Base-by-base conservation (phyloP, 2,329 filamentous ascomycete species). In the Cladosporium sp. region DNA sequence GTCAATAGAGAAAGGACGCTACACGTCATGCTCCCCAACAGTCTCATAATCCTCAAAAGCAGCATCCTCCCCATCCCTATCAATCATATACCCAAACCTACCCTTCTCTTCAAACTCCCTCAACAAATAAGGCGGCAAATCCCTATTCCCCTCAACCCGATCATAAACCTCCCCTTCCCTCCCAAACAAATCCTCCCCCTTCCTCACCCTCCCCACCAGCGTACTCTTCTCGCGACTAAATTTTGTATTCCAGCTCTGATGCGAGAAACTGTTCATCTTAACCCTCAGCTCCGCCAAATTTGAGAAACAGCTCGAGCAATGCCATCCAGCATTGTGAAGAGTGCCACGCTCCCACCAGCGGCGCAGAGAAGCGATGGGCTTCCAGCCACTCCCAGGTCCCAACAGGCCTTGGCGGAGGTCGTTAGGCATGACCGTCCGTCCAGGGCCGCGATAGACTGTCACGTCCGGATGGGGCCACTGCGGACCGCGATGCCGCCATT, bases 381-480 rank as follows among this genome's bases (percentile, higher is more conserved):
- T 58, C 54, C 45, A 70, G 39, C 71, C 70, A 34, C 30, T 34
- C 11, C 30, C 30, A 3, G 75, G 43, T 2, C 76, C 75, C 43
- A 76, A 74, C 57, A 79, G 76, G 43, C 78, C 75, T 62, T 76
- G 76, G 22, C 84, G 80, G 50, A 87, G 74, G 63, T 84, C 77
- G 28, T 77, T 76, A 0, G 84, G 84, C 22, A 73, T 69, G 47
- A 87, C 72, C 7, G 84, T 87, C n/a, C 64, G 59, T 3, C 25
- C 20, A 66, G 17, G 38, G 7, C 79, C 79, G 50, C 76, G 71
- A 68, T 80, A 86, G 59, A 76, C 78, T 2, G 84, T 86, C 1
- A 83, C 84, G 67, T 87, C 82, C 0, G 84, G 84, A 58, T 85
- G 83, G 5, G 74, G 68, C 83, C 84, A 86, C 61, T 82, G 67